Evolutionary conservation across 148 eudicot species (phyloP).

Genomic region (Rhododendron vialii): DNA sequence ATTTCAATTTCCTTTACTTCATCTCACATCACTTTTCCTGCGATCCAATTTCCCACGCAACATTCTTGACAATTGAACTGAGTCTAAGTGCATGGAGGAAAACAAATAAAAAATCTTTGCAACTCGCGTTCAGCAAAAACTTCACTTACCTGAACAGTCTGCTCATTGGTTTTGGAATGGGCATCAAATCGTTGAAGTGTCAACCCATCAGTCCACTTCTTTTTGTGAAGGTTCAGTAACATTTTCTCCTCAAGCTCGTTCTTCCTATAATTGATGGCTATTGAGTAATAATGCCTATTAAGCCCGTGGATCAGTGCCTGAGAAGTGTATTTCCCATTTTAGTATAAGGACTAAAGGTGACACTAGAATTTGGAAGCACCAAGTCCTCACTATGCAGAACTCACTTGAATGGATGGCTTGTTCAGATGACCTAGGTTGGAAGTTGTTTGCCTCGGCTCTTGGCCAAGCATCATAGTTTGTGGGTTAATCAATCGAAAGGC

Average conservation of each 20-base stretch:
- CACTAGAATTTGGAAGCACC: neutral
- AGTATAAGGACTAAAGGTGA: neutral
- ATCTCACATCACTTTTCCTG: too few relatives aligned
- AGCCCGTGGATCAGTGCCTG: constrained; percentile 97
- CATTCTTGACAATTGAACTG: too few relatives aligned
- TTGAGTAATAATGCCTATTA: constrained; percentile 92
- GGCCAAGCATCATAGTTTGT: constrained; percentile 99
- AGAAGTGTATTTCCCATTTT: constrained; percentile 7
- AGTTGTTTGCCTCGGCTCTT: constrained; percentile 95
- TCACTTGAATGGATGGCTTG: constrained; percentile 93
- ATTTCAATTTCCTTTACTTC: too few relatives aligned
- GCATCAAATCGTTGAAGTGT: constrained; percentile 84
- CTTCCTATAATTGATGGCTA: constrained; percentile 94
- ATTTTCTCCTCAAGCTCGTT: constrained; percentile 98
- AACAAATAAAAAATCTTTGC: neutral
- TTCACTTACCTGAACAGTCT: constrained; percentile 78
- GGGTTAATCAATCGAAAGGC: constrained; percentile 94
- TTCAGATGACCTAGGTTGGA: constrained; percentile 96
- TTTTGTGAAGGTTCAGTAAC: constrained; percentile 93
- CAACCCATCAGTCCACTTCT: constrained; percentile 98
- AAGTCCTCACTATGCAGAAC: neutral
- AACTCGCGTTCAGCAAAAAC: neutral
- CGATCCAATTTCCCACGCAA: too few relatives aligned
- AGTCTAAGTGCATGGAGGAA: neutral
- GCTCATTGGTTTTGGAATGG: constrained; percentile 95